These are phyloP conservation scores for Echinosophora koreensis DNA, from an alignment of 306 rosid species.

Conservation along the genomic window DNA sequence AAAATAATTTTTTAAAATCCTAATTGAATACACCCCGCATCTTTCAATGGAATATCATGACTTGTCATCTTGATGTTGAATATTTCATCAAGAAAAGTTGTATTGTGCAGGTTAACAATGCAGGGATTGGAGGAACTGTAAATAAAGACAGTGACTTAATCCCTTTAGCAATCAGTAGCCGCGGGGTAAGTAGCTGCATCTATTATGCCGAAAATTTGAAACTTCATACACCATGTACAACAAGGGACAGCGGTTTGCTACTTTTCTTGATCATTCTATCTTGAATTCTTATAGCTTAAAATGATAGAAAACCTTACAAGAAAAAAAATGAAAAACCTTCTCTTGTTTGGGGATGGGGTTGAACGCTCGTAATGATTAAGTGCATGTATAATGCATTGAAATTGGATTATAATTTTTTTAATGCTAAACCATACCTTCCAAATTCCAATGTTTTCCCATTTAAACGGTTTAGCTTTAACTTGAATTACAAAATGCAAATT, in stretches of 20 bases:
- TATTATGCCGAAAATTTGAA: background rate
- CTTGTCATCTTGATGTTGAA: background rate
- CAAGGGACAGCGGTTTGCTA: background rate
- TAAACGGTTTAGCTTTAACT: background rate
- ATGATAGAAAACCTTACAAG: background rate
- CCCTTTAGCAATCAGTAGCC: background rate
- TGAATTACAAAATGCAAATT: background rate
- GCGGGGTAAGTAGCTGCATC: conserved; percentile 28
- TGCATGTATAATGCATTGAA: too few species aligned
- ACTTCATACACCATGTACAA: background rate
- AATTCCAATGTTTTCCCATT: background rate
- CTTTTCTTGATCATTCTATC: background rate
- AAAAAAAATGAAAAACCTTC: too few species aligned
- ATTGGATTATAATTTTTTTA: background rate
- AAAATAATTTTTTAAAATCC: too few species aligned
- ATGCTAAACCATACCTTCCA: background rate
- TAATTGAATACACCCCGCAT: too few species aligned
- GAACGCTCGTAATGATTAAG: background rate
- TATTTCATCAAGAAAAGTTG: background rate
- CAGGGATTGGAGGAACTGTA: conserved; percentile 55
- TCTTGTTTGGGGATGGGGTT: background rate
- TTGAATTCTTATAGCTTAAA: background rate
- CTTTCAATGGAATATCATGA: too few species aligned
- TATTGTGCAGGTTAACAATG: conserved; percentile 58
- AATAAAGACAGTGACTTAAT: background rate